phyloP scores from a whole-genome alignment of 2,329 filamentous ascomycete genomes.

The Colletotrichum australisinense region DNA sequence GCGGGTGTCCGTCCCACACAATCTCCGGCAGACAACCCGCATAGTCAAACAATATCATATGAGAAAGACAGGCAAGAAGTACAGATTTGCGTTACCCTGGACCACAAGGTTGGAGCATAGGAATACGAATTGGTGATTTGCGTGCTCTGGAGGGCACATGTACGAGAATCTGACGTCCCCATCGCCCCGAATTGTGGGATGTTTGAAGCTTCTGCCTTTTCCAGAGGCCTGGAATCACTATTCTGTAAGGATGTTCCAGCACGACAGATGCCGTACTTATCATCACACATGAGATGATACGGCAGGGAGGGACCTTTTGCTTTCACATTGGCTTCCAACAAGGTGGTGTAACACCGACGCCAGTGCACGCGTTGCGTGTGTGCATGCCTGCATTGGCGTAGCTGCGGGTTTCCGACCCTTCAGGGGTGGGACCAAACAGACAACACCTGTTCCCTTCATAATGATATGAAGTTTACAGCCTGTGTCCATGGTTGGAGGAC shows the following conservation, averaged over 20 bases:
- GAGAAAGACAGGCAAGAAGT: no score
- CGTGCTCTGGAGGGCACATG: not conserved
- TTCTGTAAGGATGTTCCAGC: not conserved
- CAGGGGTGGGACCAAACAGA: not conserved
- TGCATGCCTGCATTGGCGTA: slow-evolving; percentile 28
- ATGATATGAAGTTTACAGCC: not conserved
- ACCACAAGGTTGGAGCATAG: no score
- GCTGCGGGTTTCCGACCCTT: slow-evolving; percentile 22
- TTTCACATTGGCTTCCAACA: not conserved
- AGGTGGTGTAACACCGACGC: not conserved
- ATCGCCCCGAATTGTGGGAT: no score
- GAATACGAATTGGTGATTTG: not conserved
- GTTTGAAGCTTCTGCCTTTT: not conserved
- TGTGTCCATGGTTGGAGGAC: not conserved
- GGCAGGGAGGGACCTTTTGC: not conserved
- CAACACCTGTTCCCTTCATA: not conserved
- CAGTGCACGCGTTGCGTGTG: not conserved
- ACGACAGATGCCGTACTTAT: not conserved
- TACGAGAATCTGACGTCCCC: not conserved
- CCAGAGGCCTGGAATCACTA: not conserved
- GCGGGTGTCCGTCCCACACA: slow-evolving; percentile 17
- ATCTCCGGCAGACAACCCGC: not conserved
- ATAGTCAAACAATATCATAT: not conserved
- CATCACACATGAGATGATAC: not conserved
- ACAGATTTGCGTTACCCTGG: no score